phyloP scores from a whole-genome alignment of 2,329 filamentous ascomycete genomes.

The Xylaria sp. region DNA sequence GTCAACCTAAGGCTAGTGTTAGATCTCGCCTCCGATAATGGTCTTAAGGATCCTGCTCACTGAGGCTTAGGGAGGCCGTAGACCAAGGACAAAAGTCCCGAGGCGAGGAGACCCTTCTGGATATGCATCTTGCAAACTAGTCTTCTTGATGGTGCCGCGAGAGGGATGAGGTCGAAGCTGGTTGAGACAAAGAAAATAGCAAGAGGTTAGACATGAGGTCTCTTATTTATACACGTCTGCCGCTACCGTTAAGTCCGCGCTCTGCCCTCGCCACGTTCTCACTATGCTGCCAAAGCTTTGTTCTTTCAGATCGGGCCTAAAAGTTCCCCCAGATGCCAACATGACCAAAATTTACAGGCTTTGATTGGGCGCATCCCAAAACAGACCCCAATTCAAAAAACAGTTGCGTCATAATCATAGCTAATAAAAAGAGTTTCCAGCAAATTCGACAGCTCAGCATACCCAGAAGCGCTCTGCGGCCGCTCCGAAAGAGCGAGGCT shows the following conservation, averaged over 20 bases:
- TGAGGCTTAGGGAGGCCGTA: constrained; percentile 38
- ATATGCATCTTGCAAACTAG: constrained; percentile 30
- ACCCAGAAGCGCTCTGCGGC: too few relatives aligned
- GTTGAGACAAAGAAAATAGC: background rate
- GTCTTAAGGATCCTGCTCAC: constrained; percentile 19
- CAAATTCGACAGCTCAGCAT: too few relatives aligned
- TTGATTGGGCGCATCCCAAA: too few relatives aligned
- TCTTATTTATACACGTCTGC: constrained; percentile 27
- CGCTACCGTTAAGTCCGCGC: background rate
- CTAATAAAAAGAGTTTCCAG: too few relatives aligned
- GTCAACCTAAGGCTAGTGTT: constrained; percentile 49
- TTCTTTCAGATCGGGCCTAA: too few relatives aligned
- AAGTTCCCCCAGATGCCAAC: too few relatives aligned
- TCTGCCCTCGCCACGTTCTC: background rate
- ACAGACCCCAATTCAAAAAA: too few relatives aligned
- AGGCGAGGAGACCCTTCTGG: constrained; percentile 30
- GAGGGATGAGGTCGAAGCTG: constrained; percentile 9
- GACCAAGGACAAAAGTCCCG: constrained; percentile 34
- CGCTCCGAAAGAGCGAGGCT: too few relatives aligned
- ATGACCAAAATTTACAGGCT: too few relatives aligned
- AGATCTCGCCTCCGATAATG: constrained; percentile 10
- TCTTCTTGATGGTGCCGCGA: background rate
- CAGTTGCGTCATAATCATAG: too few relatives aligned
- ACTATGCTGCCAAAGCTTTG: too few relatives aligned
- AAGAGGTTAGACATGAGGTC: background rate